Conservation (phyloP, 129 eudicot species). For the Rutidosis leptorrhynchoides region DNA sequence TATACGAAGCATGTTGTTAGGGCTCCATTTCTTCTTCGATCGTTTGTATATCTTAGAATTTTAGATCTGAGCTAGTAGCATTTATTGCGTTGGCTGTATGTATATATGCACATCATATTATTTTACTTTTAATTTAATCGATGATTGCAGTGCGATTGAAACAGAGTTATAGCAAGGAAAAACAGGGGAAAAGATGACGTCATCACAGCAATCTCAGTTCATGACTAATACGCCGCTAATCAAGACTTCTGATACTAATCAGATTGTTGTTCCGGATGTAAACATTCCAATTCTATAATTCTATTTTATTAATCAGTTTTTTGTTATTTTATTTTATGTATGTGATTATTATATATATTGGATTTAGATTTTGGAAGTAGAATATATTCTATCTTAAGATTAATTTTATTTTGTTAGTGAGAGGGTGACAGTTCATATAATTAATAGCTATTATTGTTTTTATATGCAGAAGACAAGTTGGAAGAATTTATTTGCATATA, state of each 20-base stretch:
- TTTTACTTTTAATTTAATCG: neutral
- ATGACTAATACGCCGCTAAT: conserved; percentile 65
- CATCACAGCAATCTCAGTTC: conserved; percentile 55
- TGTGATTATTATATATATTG: neutral
- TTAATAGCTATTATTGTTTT: conserved; percentile 13
- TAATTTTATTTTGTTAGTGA: neutral
- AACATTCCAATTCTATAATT: conserved; percentile 12
- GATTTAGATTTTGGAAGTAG: neutral
- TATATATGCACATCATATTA: neutral
- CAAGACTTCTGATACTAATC: conserved; percentile 55
- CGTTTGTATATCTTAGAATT: neutral
- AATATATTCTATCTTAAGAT: neutral
- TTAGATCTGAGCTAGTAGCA: neutral
- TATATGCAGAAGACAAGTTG: conserved; percentile 78
- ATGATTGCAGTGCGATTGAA: conserved; percentile 18
- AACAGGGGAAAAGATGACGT: conserved; percentile 38
- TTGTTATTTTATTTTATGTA: neutral
- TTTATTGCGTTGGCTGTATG: neutral
- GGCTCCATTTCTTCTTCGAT: neutral
- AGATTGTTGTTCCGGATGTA: conserved; percentile 89
- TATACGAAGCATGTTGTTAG: neutral
- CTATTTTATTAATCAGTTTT: neutral
- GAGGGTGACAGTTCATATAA: neutral
- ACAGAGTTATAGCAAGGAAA: conserved; percentile 37
- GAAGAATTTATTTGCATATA: conserved; percentile 82